phyloP scores from a whole-genome alignment of 73 alveolate genomes.

The Paramecium octaurelia region DNA sequence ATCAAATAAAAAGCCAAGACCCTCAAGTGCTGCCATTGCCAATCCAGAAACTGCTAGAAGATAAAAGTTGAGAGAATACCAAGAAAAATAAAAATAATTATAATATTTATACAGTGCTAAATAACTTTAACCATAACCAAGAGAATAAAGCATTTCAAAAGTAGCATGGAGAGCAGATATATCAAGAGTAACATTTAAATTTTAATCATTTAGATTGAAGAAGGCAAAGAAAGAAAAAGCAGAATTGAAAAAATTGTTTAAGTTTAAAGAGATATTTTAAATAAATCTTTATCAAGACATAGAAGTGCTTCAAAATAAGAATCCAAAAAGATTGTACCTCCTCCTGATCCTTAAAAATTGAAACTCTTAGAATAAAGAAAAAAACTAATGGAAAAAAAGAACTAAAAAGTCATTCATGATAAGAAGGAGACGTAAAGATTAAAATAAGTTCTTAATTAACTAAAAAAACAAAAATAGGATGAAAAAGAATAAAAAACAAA shows the following conservation, averaged over 20 bases:
- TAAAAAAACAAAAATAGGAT: neutral
- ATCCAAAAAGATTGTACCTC: neutral
- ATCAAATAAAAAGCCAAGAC: neutral
- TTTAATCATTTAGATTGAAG: neutral
- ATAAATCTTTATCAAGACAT: neutral
- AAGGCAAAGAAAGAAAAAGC: neutral
- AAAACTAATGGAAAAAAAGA: neutral
- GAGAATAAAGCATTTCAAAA: neutral
- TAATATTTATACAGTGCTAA: neutral
- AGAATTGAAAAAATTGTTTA: slow-evolving; percentile 1
- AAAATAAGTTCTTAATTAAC: neutral
- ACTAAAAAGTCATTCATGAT: neutral
- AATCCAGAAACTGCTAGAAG: neutral
- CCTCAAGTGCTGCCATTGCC: neutral
- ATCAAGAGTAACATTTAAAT: neutral
- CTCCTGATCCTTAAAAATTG: neutral
- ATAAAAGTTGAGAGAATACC: neutral
- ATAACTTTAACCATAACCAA: neutral
- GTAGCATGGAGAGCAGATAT: slow-evolving; percentile 17
- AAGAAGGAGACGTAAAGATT: neutral
- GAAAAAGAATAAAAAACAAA: neutral
- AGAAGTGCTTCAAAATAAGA: neutral
- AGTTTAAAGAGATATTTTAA: neutral
- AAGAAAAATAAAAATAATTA: neutral
- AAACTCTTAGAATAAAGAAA: neutral